phyloP scores from a whole-genome alignment of 805 yeast species.

The Myxozyma neglecta region DNA sequence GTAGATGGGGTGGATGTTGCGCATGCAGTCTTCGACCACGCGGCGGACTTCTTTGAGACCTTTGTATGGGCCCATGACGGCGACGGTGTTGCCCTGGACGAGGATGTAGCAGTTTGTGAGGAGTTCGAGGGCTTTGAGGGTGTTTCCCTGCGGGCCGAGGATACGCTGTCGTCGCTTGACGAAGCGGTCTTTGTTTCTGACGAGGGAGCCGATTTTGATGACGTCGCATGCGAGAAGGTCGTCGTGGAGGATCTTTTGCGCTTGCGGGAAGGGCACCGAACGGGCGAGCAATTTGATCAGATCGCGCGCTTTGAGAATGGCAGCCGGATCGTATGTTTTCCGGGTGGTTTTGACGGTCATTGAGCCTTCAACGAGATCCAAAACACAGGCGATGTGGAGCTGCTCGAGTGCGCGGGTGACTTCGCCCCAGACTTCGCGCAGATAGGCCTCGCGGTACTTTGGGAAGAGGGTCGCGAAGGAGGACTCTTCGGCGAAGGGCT shows the following conservation, averaged over 20 bases:
- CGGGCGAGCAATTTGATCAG: constrained; percentile 89
- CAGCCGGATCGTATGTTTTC: constrained; percentile 93
- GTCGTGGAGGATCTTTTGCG: constrained; percentile 84
- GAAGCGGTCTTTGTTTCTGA: constrained; percentile 87
- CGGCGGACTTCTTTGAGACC: constrained; percentile 90
- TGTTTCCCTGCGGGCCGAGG: constrained; percentile 96
- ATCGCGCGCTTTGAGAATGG: constrained; percentile 91
- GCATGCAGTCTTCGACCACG: constrained; percentile 97
- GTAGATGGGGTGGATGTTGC: constrained; percentile 94
- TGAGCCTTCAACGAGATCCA: constrained; percentile 92
- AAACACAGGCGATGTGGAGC: constrained; percentile 69
- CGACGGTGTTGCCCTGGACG: constrained; percentile 96
- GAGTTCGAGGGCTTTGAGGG: constrained; percentile 90
- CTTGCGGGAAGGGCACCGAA: constrained; percentile 96
- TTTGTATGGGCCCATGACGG: constrained; percentile 94
- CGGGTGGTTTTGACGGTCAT: constrained; percentile 96
- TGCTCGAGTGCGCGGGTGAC: constrained; percentile 76
- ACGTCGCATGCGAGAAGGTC: constrained; percentile 89
- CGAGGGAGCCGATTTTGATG: constrained; percentile 88
- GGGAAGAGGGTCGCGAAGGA: constrained; percentile 94
- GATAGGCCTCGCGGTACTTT: constrained; percentile 88
- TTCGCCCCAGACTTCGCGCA: constrained; percentile 90
- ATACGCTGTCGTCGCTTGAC: constrained; percentile 93
- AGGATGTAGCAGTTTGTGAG: constrained; percentile 93
- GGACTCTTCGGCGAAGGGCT: constrained; percentile 92